Conservation (phyloP, 2,329 filamentous ascomycete species). For the Hypomyces rosellus region DNA sequence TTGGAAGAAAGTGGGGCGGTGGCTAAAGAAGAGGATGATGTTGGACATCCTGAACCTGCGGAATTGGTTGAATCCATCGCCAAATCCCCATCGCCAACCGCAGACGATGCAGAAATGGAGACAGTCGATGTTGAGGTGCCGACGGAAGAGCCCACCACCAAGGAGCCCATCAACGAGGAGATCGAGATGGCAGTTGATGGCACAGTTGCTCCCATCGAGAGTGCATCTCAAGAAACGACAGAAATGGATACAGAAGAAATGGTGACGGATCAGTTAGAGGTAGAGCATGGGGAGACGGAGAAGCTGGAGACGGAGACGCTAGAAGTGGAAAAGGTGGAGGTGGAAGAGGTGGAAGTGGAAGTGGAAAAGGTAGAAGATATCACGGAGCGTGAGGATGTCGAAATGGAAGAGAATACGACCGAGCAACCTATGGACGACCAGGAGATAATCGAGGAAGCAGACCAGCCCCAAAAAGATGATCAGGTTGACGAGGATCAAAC, state of each 20-base stretch:
- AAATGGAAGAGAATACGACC: conserved; percentile 10
- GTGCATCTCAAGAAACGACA: background rate
- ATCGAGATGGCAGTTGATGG: background rate
- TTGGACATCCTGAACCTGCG: background rate
- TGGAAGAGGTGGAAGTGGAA: background rate
- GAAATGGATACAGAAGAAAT: background rate
- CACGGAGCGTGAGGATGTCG: conserved; percentile 2
- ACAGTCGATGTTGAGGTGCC: background rate
- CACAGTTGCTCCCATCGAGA: background rate
- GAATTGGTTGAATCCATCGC: background rate
- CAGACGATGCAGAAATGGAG: background rate
- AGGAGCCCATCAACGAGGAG: background rate
- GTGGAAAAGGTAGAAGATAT: background rate
- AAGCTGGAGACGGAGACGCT: background rate
- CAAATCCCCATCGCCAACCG: background rate
- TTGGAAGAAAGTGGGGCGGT: background rate
- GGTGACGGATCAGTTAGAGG: background rate
- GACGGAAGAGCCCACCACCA: background rate
- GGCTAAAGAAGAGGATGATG: background rate
- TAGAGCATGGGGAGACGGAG: background rate
- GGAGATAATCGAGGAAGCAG: background rate
- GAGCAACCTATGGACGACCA: background rate
- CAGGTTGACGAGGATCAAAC: background rate
- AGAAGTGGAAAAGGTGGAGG: background rate
- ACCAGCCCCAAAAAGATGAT: background rate